Conservation (phyloP, 139 green algal species). For the Edaphochlamys debaryana region DNA sequence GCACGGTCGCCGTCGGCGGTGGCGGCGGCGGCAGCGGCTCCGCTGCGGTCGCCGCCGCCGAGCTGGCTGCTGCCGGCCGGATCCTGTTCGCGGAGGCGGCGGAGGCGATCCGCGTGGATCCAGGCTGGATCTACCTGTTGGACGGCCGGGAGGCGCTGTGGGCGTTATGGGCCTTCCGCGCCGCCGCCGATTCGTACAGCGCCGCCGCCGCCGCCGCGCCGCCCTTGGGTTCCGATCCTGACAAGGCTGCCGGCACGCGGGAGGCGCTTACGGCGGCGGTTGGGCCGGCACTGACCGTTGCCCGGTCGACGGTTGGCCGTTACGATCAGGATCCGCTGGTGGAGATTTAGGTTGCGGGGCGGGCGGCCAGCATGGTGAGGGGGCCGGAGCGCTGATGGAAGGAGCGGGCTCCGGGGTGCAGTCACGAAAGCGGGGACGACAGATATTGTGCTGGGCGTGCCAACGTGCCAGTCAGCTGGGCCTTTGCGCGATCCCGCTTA, state of each 20-base stretch:
- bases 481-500: too few relatives aligned
- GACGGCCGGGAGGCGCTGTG: conserved; percentile 26
- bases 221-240: too few relatives aligned
- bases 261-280: not conserved
- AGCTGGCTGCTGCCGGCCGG: not conserved
- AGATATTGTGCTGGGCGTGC: too few relatives aligned
- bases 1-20: too few relatives aligned
- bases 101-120: conserved; percentile 11
- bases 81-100: conserved; percentile 16
- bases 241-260: too few relatives aligned
- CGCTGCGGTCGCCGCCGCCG: too few relatives aligned
- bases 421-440: too few relatives aligned
- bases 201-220: too few relatives aligned
- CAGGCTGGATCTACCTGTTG: conserved; percentile 27
- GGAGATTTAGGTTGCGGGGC: conserved; percentile 22
- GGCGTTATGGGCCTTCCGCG: conserved; percentile 26
- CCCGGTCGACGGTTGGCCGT: not conserved
- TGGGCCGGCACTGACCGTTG: not conserved
- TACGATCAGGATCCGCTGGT: conserved; percentile 18
- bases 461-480: too few relatives aligned
- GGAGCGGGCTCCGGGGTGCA: too few relatives aligned
- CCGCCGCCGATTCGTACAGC: not conserved
- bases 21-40: not conserved
- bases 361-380: conserved; percentile 11
- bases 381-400: too few relatives aligned